Evolutionary conservation across 495 filamentous ascomycete genomes (phyloP), one percentile per base, ranked within the genome.

Genomic region (Neurospora terricola): DNA sequence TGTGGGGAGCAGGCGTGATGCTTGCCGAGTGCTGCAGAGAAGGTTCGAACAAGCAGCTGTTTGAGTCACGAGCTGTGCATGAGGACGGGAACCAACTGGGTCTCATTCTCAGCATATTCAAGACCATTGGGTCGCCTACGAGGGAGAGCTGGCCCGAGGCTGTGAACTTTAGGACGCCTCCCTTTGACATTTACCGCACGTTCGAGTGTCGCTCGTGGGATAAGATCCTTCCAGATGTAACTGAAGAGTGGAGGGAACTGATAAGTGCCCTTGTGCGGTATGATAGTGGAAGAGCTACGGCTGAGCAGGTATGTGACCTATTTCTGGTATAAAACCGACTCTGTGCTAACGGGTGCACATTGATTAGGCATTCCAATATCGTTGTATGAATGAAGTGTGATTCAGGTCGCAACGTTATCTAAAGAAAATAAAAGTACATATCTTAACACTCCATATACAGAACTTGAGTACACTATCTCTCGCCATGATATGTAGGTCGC

Each of bases 71-170:
- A 11, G 74, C 82, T 75, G 88, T 90, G 2, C 92, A 93, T 36
- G 93, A 94, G 70, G 84, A 97, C 45, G 96, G 96, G 2, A 98
- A 93, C 78, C 96, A 99, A 81, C 85, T 99, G 38, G 92, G 93
- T 5, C 84, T 99, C 45, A 92, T 99, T 68, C 85, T 91, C 70
- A 96, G 92, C 75, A 94, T 98, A 23, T 99, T 99, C 81, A 88
- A 89, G 80, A 94, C 88, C 14, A 82, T 98, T 36, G 96, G 96
- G 8, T 97, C 94, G 4, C 96, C 96, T 0, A 90, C 90, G 66
- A 81, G 86, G 54, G 84, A 90, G 40, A 88, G 78, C 0, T 99
- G 96, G 96, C 95, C 95, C 0, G 84, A 89, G 73, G 86, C 86
- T 6, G 74, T 59, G 23, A 71, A 69, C 23, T 87, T 85, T 30